phyloP scores from a whole-genome alignment of 768 basidiomycete genomes.

The Termitomyces sp. region DNA sequence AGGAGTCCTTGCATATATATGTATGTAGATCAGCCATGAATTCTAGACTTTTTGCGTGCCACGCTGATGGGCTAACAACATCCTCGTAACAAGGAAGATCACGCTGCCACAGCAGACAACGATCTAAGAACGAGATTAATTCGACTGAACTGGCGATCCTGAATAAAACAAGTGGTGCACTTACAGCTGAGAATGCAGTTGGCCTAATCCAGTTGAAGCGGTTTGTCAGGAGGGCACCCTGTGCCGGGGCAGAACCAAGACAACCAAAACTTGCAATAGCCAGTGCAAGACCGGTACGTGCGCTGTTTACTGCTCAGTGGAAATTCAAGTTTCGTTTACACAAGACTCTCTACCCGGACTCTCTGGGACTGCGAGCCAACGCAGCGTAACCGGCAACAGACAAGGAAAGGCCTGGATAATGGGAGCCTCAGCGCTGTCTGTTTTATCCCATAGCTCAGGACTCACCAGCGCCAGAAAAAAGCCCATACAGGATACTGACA shows the following conservation, averaged over 20 bases:
- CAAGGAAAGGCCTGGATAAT: slow-evolving; percentile 29
- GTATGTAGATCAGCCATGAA: no score
- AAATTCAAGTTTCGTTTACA: background rate
- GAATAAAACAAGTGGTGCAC: slow-evolving; percentile 3
- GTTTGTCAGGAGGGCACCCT: slow-evolving; percentile 30
- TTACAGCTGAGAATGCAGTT: slow-evolving; percentile 31
- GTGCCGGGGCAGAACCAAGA: slow-evolving; percentile 30
- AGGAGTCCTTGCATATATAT: background rate
- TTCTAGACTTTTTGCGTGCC: slow-evolving; percentile 7
- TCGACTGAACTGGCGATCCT: background rate
- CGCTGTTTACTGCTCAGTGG: slow-evolving; percentile 18
- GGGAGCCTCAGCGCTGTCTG: background rate
- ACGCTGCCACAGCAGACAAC: slow-evolving; percentile 4
- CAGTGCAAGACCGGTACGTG: slow-evolving; percentile 32
- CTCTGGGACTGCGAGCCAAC: slow-evolving; percentile 26
- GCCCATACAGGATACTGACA: slow-evolving; percentile 42
- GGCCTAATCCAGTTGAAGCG: slow-evolving; percentile 29
- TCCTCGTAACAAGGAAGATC: slow-evolving; percentile 3
- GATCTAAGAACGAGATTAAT: background rate
- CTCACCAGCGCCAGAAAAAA: slow-evolving; percentile 46
- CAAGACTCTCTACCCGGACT: slow-evolving; percentile 29
- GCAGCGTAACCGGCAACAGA: slow-evolving; percentile 25
- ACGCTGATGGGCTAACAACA: background rate
- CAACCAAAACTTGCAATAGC: slow-evolving; percentile 28
- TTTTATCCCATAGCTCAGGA: background rate